Evolutionary conservation across 371 early-diverging fungal species (phyloP).

Genomic region (Thermomucor indicae-seudaticae): DNA sequence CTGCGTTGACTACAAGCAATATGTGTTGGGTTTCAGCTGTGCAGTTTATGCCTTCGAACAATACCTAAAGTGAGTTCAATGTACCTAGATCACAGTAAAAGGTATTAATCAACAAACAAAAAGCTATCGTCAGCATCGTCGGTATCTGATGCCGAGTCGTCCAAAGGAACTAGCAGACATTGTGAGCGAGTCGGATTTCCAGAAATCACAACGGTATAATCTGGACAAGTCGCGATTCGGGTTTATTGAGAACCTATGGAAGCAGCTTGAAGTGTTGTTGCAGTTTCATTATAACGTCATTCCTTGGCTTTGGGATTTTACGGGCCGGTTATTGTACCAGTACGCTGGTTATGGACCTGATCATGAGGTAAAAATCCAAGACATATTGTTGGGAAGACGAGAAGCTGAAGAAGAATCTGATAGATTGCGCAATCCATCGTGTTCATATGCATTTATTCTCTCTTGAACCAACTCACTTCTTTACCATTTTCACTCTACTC

Average conservation of each 20-base stretch:
- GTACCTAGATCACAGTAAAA: not conserved
- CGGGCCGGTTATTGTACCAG: slow-evolving; percentile 51
- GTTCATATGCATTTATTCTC: slow-evolving; percentile 62
- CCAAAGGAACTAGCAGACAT: slow-evolving; percentile 63
- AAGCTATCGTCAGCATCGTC: slow-evolving; percentile 73
- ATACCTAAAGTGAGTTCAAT: slow-evolving; percentile 58
- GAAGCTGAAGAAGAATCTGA: too few species aligned
- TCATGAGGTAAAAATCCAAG: slow-evolving; percentile 71
- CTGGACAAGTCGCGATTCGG: slow-evolving; percentile 82
- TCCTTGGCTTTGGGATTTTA: slow-evolving; percentile 71
- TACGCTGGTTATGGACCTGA: slow-evolving; percentile 61
- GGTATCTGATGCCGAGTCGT: slow-evolving; percentile 59
- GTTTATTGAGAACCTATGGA: slow-evolving; percentile 59
- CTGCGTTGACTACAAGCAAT: slow-evolving; percentile 64
- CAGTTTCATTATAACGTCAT: slow-evolving; percentile 66
- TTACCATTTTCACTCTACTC: slow-evolving; percentile 84
- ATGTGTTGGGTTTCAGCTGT: slow-evolving; percentile 67
- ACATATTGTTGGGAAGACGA: too few species aligned
- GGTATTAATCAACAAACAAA: not conserved
- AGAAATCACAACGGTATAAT: slow-evolving; percentile 83
- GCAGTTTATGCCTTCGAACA: slow-evolving; percentile 63
- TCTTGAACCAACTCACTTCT: slow-evolving; percentile 62
- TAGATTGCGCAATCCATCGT: slow-evolving; percentile 83
- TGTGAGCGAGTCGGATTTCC: slow-evolving; percentile 70
- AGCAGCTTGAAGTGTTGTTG: slow-evolving; percentile 61